Base-by-base conservation (phyloP, 2,329 filamentous ascomycete genomes). In the Rugonectria rugulosa region DNA sequence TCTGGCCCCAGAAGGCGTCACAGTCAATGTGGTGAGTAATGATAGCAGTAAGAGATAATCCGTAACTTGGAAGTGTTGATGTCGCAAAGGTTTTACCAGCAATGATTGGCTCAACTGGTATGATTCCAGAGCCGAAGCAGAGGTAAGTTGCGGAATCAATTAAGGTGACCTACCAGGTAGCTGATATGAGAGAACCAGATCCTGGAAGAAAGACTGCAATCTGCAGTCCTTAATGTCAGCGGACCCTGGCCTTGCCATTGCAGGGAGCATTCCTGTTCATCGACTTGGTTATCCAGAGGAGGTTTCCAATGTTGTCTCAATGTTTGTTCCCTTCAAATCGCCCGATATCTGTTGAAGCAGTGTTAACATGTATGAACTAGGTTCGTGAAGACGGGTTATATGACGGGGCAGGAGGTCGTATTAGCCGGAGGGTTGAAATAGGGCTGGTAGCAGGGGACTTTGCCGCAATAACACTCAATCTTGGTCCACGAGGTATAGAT, bases 221-320 rank as follows among this genome's bases (percentile, higher is more conserved):
- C 38, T 74, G 6, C 70, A 74, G 4, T 58, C 52, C 3, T 47
- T 75, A 2, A 66, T 63, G 19, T 56, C 62, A 2, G 56, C 64
- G 2, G 73, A 75, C 11, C 69, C 71, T 0, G 73, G 73, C 2
- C 67, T 75, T 1, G 72, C 70, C 2, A 72, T 75, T 34, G 71
- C 72, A 0, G 67, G 70, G 1, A 65, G 66, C 10, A 62, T 75
- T 3, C 73, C 73, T 0, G 66, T 75, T 0, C 70, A 70, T 31
- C 64, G 73, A 6, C 56, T 75, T 3, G 73, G 73, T 5, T 47
- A 57, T 1, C 72, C 73, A 0, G 57, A 72, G 6, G 73, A 75
- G 26, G 72, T 75, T 12, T 64, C 69, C 15, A 72, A 68, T 19
- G 63, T 73, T 9, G 68, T 72, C 12, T 61, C 53, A 6, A 74